Evolutionary conservation across 2,329 filamentous ascomycete species (phyloP), one percentile per base, ranked within the genome.

Genomic region (Sphaerulina vaccinii): DNA sequence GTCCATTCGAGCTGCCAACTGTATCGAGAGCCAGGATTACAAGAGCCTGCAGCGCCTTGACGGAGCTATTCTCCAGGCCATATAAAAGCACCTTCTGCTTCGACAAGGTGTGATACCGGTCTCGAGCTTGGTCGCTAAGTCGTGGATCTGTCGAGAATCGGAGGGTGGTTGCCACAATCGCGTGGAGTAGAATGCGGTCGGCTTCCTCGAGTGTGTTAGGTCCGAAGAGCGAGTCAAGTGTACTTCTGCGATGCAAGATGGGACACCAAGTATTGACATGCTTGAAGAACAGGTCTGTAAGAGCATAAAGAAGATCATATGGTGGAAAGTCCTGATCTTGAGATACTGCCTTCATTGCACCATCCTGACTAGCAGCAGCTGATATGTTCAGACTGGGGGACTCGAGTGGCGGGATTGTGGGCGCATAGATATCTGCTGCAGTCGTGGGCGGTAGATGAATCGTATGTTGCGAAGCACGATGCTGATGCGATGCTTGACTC

Each of bases 1-100:
- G 90, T 0, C 91, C 91, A 66, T 96, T 95, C 32, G 90, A 90
- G 62, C 82, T 88, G 7, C 91, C 91, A 24, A 90, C 86, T 19
- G 95, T 79, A 65, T 96, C 90, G 9, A 96, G 73, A 0, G 90
- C 88, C 4, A 96, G 75, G 43, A 96, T 93, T 1, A 95, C 88
- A 5, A 96, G 75, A 4, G 91, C 90, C 66, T 96, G 90, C 4
- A 96, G 75, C 1, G 89, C 84, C 68, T 90, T 92, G 52, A 96
- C 89, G 0, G 90, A 93, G 10, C 89, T 91, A 62, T 93, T 90
- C 63, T 95, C 90, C 62, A 96, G 80, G 3, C 90, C 90, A 63
- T 95, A 95, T 0, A 96, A 77, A 10, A 96, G 70, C 0, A 96
- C 91, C 55, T 86, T 88, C 62, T 92, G 86, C 68, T 95, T 96